Evolutionary conservation across 2,329 filamentous ascomycete genomes (phyloP).

Genomic region (Monosporascus sp.): DNA sequence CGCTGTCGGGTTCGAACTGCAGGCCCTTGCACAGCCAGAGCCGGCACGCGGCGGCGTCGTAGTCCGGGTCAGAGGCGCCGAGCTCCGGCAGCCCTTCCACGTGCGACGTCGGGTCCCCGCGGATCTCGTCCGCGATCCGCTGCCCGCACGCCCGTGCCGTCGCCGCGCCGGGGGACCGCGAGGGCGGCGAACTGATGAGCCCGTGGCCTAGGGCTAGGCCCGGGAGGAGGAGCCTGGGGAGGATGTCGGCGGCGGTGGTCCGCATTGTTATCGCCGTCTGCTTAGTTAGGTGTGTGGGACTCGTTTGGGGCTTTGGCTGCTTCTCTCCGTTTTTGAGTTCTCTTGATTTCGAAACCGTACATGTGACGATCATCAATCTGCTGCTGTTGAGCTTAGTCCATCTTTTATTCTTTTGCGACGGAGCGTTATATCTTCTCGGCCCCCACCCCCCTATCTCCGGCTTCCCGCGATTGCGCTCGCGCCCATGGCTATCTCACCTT

Average conservation of each 20-base stretch:
- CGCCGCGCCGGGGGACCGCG: conserved; percentile 18
- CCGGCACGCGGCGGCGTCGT: conserved; percentile 23
- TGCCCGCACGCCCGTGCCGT: conserved; percentile 19
- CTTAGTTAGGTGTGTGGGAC: background rate
- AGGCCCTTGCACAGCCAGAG: conserved; percentile 35
- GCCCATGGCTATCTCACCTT: too few species aligned
- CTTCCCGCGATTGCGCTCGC: too few species aligned
- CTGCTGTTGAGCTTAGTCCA: too few species aligned
- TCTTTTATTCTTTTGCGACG: too few species aligned
- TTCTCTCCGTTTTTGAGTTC: too few species aligned
- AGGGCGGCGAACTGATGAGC: conserved; percentile 15
- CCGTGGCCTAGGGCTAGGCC: conserved; percentile 19
- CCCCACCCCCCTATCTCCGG: too few species aligned
- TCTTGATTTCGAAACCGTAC: too few species aligned
- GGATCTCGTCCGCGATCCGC: conserved; percentile 18
- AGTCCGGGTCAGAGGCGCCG: conserved; percentile 17
- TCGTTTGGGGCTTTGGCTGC: too few species aligned
- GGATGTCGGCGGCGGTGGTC: conserved; percentile 11
- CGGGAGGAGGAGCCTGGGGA: conserved; percentile 13
- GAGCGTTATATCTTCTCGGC: too few species aligned
- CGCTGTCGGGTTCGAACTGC: conserved; percentile 33
- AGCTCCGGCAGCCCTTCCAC: conserved; percentile 26
- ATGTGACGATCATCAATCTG: too few species aligned
- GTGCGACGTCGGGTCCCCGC: conserved; percentile 23
- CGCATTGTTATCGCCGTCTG: background rate